Evolutionary conservation across 129 eudicot genomes (phyloP).

Genomic region (Saposhnikovia divaricata): DNA sequence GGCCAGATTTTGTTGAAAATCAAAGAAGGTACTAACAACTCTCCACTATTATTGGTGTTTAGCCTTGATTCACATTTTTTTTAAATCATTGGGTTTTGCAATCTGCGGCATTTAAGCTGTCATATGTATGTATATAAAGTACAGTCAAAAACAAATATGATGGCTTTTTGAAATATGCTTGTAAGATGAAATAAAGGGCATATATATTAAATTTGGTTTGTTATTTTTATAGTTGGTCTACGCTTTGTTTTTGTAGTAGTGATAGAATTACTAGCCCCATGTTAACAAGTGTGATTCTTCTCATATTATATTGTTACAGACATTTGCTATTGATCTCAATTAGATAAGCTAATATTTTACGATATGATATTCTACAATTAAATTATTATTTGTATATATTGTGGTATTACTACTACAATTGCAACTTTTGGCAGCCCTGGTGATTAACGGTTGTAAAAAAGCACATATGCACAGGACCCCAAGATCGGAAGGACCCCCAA

Average conservation of each 20-base stretch:
- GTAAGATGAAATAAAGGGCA: neutral
- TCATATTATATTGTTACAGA: neutral
- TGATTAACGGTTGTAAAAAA: neutral
- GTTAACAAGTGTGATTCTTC: neutral
- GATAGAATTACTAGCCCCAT: neutral
- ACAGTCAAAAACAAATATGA: neutral
- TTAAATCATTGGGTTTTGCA: slow-evolving; percentile 1
- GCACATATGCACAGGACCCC: neutral
- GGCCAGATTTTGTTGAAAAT: slow-evolving; percentile 68
- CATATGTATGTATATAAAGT: neutral
- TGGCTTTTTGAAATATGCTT: neutral
- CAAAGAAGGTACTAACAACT: slow-evolving; percentile 48
- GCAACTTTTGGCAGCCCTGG: neutral
- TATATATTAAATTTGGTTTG: too few relatives aligned
- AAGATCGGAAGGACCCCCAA: neutral
- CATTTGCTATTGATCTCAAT: neutral
- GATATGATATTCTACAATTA: neutral
- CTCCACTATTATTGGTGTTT: neutral
- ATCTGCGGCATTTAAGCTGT: neutral
- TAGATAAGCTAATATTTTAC: neutral
- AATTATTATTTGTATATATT: too few relatives aligned
- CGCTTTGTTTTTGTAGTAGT: neutral
- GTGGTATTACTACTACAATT: too few relatives aligned
- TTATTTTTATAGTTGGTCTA: neutral
- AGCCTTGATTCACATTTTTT: neutral